phyloP scores from a whole-genome alignment of 352 stramenopile species.

The Phytopythium ostracodes region DNA sequence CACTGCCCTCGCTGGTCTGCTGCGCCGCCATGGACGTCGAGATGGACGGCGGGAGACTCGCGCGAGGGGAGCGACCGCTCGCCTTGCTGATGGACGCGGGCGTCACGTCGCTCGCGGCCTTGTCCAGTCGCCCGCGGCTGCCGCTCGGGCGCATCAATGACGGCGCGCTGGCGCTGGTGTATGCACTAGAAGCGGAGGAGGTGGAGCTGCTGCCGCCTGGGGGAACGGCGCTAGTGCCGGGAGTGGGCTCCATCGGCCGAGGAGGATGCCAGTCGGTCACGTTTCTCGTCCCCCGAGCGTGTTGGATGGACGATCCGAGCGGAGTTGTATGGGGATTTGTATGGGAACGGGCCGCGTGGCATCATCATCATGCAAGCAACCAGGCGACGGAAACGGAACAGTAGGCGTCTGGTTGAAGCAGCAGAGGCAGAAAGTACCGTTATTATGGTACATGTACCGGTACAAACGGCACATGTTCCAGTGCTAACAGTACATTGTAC shows the following conservation, averaged over 20 bases:
- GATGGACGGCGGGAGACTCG: conserved; percentile 4
- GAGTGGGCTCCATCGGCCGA: background rate
- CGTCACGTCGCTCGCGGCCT: conserved; percentile 4
- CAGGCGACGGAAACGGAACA: background rate
- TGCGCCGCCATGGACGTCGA: conserved; percentile 5
- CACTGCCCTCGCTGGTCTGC: background rate
- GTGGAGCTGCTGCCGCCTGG: background rate
- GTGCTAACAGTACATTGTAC: background rate
- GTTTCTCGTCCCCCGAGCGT: background rate
- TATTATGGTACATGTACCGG: background rate
- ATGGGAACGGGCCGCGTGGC: background rate
- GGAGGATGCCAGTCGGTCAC: background rate
- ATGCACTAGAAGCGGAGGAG: background rate
- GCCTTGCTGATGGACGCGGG: no score
- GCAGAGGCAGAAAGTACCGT: background rate
- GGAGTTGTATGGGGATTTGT: background rate
- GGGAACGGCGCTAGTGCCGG: background rate
- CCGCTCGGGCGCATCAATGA: background rate
- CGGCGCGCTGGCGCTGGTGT: no score
- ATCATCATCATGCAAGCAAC: background rate
- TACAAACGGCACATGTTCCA: background rate
- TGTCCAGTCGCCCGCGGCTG: conserved; percentile 2
- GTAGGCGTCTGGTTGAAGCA: background rate
- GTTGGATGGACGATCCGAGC: background rate
- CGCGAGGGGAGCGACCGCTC: background rate